Percentiles rank a stretch among this genome's conserved stretches.
Conservation (phyloP, 768 basidiomycete species). For the Fomitopsis serialis region DNA sequence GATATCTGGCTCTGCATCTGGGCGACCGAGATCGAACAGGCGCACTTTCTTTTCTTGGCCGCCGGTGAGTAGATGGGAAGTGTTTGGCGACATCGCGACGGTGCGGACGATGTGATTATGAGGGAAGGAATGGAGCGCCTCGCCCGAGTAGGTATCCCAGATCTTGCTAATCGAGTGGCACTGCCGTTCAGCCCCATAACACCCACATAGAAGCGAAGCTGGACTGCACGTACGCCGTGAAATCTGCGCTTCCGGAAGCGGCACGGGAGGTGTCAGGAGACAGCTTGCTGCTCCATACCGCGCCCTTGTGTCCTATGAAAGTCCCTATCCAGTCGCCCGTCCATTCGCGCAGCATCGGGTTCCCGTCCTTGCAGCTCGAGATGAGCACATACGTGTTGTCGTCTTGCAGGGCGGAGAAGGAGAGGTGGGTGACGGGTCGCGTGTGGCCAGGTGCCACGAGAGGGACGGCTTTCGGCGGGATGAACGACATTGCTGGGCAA, state of each 20-base stretch:
- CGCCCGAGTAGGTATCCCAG: conserved; percentile 92
- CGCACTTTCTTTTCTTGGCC: conserved; percentile 98
- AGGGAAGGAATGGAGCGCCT: conserved; percentile 89
- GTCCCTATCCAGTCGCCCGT: conserved; percentile 99
- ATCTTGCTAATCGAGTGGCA: conserved; percentile 60
- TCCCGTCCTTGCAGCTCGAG: conserved; percentile 98
- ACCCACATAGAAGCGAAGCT: background rate
- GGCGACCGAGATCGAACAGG: conserved; percentile 83
- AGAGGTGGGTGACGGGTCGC: conserved; percentile 87
- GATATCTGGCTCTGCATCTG: conserved; percentile 84
- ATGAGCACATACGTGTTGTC: conserved; percentile 87
- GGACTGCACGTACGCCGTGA: conserved; percentile 75
- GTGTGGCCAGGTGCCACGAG: conserved; percentile 86
- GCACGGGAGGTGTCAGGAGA: conserved; percentile 82
- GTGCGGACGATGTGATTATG: conserved; percentile 98
- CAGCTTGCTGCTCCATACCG: conserved; percentile 95
- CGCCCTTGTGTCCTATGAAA: conserved; percentile 86
- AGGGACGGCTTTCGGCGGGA: conserved; percentile 53
- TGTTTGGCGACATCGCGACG: conserved; percentile 75
- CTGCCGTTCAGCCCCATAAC: conserved; percentile 4
- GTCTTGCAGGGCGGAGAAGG: conserved; percentile 81
- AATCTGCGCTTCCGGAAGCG: conserved; percentile 92
- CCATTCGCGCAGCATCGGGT: conserved; percentile 95
- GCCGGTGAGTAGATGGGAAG: conserved; percentile 75
- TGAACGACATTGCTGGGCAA: conserved; percentile 13